These are phyloP conservation scores for Epichloe sp. DNA, from an alignment of 2,329 filamentous ascomycete genomes.

Conservation along the genomic window DNA sequence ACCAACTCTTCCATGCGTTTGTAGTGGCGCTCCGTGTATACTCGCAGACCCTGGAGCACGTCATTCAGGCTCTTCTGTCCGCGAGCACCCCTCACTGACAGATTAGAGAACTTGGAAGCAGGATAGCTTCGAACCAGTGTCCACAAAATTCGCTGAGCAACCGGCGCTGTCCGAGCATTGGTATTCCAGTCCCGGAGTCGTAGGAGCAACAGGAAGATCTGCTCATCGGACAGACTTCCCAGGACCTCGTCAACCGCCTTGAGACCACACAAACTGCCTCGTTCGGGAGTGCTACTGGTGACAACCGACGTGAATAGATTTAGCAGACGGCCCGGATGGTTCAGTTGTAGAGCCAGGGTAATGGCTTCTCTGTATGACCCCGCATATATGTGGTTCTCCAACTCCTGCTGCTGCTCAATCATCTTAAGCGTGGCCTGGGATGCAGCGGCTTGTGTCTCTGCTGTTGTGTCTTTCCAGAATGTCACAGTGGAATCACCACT, in stretches of 20 bases:
- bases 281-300: constrained; percentile 44
- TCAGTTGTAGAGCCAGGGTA: constrained; percentile 78
- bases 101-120: constrained; percentile 58
- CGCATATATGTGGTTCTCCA: constrained; percentile 82
- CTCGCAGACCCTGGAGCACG: constrained; percentile 72
- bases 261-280: constrained; percentile 49
- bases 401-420: constrained; percentile 85
- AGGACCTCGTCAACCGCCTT: constrained; percentile 73
- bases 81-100: constrained; percentile 46
- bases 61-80: constrained; percentile 62
- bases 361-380: constrained; percentile 90
- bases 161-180: constrained; percentile 71
- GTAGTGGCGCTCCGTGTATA: constrained; percentile 90
- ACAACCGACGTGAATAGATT: constrained; percentile 73
- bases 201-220: constrained; percentile 71
- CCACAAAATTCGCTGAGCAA: constrained; percentile 76
- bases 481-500: constrained; percentile 86
- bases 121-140: constrained; percentile 71
- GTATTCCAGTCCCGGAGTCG: constrained; percentile 94
- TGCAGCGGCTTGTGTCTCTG: constrained; percentile 61
- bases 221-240: constrained; percentile 64
- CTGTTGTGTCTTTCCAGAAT: constrained; percentile 90
- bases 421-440: constrained; percentile 63
- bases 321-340: constrained; percentile 81
- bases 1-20: constrained; percentile 77